A percentile compares a stretch with the other conserved stretches of the same genome.
Evolutionary conservation across 2,329 filamentous ascomycete species (phyloP).

Genomic region (Emmonsiellopsis sp.): DNA sequence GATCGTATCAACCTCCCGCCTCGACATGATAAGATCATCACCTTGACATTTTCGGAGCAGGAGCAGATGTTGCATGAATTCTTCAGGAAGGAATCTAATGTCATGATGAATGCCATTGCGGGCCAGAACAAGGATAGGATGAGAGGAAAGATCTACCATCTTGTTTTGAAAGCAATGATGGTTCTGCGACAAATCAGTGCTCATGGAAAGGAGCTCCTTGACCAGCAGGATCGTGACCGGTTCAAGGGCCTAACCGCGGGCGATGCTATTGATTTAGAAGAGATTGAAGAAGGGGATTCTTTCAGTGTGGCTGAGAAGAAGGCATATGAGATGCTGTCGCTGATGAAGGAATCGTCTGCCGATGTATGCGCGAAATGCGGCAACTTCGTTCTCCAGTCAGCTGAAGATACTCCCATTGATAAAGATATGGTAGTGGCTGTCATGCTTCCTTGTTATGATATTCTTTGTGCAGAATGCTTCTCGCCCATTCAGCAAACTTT

Average conservation of each 20-base stretch:
- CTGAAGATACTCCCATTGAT: conserved; percentile 41
- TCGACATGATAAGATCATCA: conserved; percentile 63
- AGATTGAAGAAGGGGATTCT: conserved; percentile 56
- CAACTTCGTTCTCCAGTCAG: conserved; percentile 43
- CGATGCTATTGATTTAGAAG: conserved; percentile 82
- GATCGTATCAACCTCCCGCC: conserved; percentile 78
- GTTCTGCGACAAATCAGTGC: conserved; percentile 84
- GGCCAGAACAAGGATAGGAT: conserved; percentile 57
- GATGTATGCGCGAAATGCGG: conserved; percentile 66
- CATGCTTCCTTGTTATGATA: conserved; percentile 80
- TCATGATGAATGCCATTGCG: conserved; percentile 68
- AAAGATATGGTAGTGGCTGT: conserved; percentile 51
- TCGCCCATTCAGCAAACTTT: conserved; percentile 49
- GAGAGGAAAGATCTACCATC: conserved; percentile 81
- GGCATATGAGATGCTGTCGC: conserved; percentile 74
- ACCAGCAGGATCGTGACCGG: conserved; percentile 69
- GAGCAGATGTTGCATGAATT: conserved; percentile 74
- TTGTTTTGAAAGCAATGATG: conserved; percentile 85
- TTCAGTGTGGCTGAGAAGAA: conserved; percentile 56
- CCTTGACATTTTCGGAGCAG: conserved; percentile 63
- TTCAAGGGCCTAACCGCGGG: conserved; percentile 74
- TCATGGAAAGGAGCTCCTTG: conserved; percentile 85
- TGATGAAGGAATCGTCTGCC: conserved; percentile 73
- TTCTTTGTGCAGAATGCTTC: conserved; percentile 71
- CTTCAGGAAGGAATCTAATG: conserved; percentile 72